Evolutionary conservation across 176 grass and related monocot species (phyloP).

Genomic region (Rhynchospora breviuscula): DNA sequence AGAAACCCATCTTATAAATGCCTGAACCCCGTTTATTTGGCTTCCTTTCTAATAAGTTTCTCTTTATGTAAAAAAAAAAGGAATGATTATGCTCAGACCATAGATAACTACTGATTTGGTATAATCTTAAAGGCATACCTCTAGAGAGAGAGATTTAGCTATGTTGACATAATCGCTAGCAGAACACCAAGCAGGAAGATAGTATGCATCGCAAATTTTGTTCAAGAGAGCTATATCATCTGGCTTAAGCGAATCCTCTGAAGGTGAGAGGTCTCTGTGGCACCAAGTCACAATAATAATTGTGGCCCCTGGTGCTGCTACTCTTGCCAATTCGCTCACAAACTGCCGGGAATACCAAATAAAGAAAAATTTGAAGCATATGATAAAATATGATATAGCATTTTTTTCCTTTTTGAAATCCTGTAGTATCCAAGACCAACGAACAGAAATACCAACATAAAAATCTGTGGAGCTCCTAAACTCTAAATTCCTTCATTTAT

Average conservation of each 20-base stretch:
- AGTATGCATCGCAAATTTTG: conserved; percentile 77
- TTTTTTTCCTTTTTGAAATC: neutral
- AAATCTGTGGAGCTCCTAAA: neutral
- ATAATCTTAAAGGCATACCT: conserved; percentile 35
- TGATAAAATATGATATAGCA: neutral
- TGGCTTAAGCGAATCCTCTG: conserved; percentile 54
- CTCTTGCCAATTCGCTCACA: conserved; percentile 64
- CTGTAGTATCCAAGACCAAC: neutral
- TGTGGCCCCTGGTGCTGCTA: conserved; percentile 67
- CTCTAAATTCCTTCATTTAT: neutral
- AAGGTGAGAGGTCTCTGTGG: conserved; percentile 62
- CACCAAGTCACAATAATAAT: conserved; percentile 98
- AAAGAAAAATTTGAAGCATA: neutral
- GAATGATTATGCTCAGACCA: neutral
- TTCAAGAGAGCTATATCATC: conserved; percentile 81
- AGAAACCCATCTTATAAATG: neutral
- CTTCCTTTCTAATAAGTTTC: neutral
- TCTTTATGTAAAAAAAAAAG: neutral
- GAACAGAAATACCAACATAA: neutral
- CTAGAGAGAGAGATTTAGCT: conserved; percentile 54
- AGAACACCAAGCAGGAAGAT: conserved; percentile 94
- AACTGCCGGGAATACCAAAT: conserved; percentile 30
- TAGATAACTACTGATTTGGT: neutral
- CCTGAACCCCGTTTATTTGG: neutral
- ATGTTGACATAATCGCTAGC: conserved; percentile 77